Base-by-base conservation (phyloP, 805 yeast genomes). In the Yarrowia sp. region DNA sequence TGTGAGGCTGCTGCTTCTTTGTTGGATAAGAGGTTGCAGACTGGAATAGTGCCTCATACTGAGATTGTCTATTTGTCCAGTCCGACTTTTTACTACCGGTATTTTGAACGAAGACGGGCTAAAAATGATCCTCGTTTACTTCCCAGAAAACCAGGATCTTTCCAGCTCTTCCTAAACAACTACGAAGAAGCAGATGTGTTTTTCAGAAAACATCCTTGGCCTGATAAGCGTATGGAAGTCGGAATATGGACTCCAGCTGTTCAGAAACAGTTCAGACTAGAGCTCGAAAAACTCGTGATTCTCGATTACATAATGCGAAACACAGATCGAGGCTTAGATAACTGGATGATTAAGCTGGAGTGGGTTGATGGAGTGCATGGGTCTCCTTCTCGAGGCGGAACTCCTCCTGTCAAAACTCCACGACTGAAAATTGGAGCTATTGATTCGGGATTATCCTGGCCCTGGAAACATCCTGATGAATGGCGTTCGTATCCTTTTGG, bases 401-500 rank as follows among this genome's bases (percentile, higher is more conserved):
- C 50, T 1, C 63, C 69, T 1, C 35, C 51, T 7, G 45, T 53
- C 7, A 71, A 73, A 66, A 68, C 68, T 14, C 87, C 87, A 0
- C 65, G 44, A 0, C 66, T 88, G 13, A 79, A 77, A 60, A 78
- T 88, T 35, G 91, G 90, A 2, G 93, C 92, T 0, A 88, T 88
- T 50, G 92, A 88, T 70, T 86, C 89, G 14, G 92, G 92, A 0
- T 76, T 88, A 35, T 80, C 92, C 0, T 87, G 86, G 69, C 92
- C 93, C 5, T 88, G 91, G 91, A 87, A 88, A 70, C 90, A 87
- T 68, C 92, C 92, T 0, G 89, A 88, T 73, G 91, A 87, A 71
- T 87, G 92, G 90, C 75, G 92, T 65, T 85, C 90, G 0, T 88
- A 86, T 69, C 92, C 92, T 0, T 88, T 82, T 74, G 92, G 92